Evolutionary conservation across 2,329 filamentous ascomycete species (phyloP).

Genomic region (Sporothrix inflata): DNA sequence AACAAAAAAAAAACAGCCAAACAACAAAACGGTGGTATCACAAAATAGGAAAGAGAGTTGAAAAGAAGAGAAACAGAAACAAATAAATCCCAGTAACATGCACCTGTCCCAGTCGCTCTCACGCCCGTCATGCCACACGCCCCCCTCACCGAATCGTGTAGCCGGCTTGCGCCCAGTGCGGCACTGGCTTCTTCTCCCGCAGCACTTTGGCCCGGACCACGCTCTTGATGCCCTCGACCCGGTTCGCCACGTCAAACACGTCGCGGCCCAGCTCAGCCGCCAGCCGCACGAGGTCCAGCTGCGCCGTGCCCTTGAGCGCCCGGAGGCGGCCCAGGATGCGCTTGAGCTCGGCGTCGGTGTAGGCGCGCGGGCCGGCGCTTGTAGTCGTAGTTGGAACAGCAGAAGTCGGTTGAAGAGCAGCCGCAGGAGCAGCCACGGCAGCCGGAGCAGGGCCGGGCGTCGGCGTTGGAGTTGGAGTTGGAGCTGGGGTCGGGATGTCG

Average conservation of each 20-base stretch:
- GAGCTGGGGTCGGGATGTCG: not conserved
- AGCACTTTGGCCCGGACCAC: slow-evolving; percentile 19
- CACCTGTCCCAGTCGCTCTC: not conserved
- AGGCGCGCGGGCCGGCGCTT: not conserved
- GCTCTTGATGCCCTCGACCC: slow-evolving; percentile 31
- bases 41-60: not conserved
- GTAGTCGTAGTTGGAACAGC: no score
- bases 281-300: slow-evolving; percentile 25
- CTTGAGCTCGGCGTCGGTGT: slow-evolving; percentile 12
- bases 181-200: slow-evolving; percentile 9
- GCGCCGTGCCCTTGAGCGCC: not conserved
- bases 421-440: not conserved
- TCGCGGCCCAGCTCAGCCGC: slow-evolving; percentile 28
- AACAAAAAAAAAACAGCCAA: not conserved
- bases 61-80: not conserved
- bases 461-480: not conserved
- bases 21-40: slow-evolving; percentile 4
- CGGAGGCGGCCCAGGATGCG: slow-evolving; percentile 24
- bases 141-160: slow-evolving; percentile 8
- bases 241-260: slow-evolving; percentile 26
- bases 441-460: not conserved
- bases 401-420: not conserved
- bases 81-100: not conserved
- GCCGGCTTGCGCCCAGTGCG: slow-evolving; percentile 30
- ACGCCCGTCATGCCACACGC: not conserved